Evolutionary conservation across 2,329 filamentous ascomycete species (phyloP).

Genomic region (Cladosporium sp.): DNA sequence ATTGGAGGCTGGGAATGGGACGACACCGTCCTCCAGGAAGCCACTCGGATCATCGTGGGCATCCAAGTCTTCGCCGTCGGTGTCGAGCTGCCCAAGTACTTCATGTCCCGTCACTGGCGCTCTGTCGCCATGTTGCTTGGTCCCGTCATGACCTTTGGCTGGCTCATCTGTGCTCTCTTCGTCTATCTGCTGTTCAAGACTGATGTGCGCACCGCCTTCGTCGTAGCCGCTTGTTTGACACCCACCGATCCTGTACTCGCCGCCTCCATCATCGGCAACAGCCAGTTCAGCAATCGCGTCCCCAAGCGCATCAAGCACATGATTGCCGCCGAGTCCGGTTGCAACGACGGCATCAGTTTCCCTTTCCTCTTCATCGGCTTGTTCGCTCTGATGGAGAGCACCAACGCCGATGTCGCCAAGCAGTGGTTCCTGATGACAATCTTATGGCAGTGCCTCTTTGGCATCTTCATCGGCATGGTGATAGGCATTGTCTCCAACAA

Average conservation of each 20-base stretch:
- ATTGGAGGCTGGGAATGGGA: conserved; percentile 38
- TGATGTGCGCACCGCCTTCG: conserved; percentile 43
- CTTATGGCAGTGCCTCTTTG: conserved; percentile 52
- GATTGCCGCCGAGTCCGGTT: conserved; percentile 51
- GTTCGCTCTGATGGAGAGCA: conserved; percentile 39
- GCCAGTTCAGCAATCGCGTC: conserved; percentile 49
- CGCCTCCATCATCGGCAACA: conserved; percentile 50
- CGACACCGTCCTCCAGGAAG: conserved; percentile 39
- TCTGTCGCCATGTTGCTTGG: conserved; percentile 48
- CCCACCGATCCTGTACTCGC: conserved; percentile 56
- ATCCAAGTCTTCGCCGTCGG: conserved; percentile 39
- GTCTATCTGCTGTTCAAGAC: conserved; percentile 45
- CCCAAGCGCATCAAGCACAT: conserved; percentile 50
- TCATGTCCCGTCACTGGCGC: conserved; percentile 50
- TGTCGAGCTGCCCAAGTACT: conserved; percentile 38
- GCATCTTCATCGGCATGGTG: conserved; percentile 43
- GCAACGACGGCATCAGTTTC: conserved; percentile 54
- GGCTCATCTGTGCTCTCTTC: conserved; percentile 46
- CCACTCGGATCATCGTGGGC: conserved; percentile 44
- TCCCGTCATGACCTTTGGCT: conserved; percentile 49
- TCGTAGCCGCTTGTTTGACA: conserved; percentile 52
- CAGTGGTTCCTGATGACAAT: conserved; percentile 53
- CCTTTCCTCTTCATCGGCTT: conserved; percentile 55
- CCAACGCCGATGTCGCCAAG: conserved; percentile 39
- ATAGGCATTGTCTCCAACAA: conserved; percentile 47